These are phyloP conservation scores for Salix purpurea DNA, from an alignment of 345 rosid genomes.

Conservation along the genomic window DNA sequence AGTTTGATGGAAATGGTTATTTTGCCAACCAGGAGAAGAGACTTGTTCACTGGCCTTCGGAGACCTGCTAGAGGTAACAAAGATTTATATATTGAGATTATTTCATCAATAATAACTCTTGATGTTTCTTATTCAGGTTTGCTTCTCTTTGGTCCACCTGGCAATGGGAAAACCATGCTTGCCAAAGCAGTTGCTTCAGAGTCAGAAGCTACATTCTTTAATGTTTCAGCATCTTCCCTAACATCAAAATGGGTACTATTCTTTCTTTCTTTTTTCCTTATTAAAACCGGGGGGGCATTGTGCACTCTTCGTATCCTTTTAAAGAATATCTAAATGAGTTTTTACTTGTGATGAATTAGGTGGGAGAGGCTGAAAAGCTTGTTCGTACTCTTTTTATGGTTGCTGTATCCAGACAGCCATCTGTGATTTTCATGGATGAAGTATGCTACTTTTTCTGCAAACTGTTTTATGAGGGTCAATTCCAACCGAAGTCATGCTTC, in stretches of 20 bases:
- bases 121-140: constrained; percentile 49
- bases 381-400: constrained; percentile 87
- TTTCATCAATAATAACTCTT: not conserved
- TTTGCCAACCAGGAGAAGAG: constrained; percentile 85
- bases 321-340: not conserved
- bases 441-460: constrained; percentile 39
- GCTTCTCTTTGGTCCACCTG: constrained; percentile 98
- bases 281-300: not conserved
- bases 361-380: constrained; percentile 96
- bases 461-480: constrained; percentile 1
- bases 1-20: constrained; percentile 94
- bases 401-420: constrained; percentile 90
- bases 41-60: constrained; percentile 91
- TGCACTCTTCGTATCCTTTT: constrained; percentile 6
- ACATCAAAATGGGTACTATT: constrained; percentile 89
- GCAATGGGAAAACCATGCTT: constrained; percentile 98
- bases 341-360: constrained; percentile 39
- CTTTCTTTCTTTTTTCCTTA: not conserved
- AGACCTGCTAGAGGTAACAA: constrained; percentile 88
- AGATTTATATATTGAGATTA: constrained; percentile 5
- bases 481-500: not conserved
- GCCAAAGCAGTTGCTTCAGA: constrained; percentile 98
- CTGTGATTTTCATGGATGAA: constrained; percentile 93
- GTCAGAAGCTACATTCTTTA: constrained; percentile 92
- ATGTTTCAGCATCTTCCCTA: constrained; percentile 89